Conservation (phyloP, 2,329 filamentous ascomycete genomes). For the Emericellopsis atlantica region DNA sequence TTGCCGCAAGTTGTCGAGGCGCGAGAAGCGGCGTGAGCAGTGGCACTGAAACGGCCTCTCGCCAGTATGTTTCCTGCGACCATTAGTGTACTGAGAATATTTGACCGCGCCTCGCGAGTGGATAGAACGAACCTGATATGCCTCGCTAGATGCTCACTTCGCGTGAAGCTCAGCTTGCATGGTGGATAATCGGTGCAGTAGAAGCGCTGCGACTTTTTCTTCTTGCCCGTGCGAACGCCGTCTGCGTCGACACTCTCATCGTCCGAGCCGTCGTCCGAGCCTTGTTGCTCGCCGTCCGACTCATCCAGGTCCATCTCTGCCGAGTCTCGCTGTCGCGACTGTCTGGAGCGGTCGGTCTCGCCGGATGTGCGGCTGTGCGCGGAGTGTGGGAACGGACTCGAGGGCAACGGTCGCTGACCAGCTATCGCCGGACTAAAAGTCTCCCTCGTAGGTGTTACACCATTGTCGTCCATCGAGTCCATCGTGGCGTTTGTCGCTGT, state of each 20-base stretch:
- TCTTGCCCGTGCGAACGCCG: slow-evolving; percentile 64
- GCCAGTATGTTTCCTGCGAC: slow-evolving; percentile 79
- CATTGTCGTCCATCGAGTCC: slow-evolving; percentile 1
- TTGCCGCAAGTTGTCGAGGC: slow-evolving; percentile 87
- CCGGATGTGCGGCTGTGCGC: not conserved
- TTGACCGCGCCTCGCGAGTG: not conserved
- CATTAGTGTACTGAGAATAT: not conserved
- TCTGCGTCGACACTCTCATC: slow-evolving; percentile 52
- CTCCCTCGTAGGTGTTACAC: slow-evolving; percentile 49
- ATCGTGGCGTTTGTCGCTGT: slow-evolving; percentile 4
- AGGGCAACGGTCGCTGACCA: slow-evolving; percentile 39
- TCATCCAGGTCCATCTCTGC: slow-evolving; percentile 69
- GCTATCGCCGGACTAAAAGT: slow-evolving; percentile 31
- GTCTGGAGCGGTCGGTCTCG: slow-evolving; percentile 30
- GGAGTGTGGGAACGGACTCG: slow-evolving; percentile 1
- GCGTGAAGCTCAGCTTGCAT: slow-evolving; percentile 86
- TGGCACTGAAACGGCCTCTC: slow-evolving; percentile 96
- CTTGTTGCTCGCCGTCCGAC: slow-evolving; percentile 48
- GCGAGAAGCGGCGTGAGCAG: slow-evolving; percentile 83
- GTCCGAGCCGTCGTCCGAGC: slow-evolving; percentile 24
- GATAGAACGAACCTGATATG: slow-evolving; percentile 62
- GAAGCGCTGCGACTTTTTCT: slow-evolving; percentile 94
- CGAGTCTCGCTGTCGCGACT: slow-evolving; percentile 46
- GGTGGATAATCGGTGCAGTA: slow-evolving; percentile 93
- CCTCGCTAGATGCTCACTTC: slow-evolving; percentile 87